Evolutionary conservation across 2,329 filamentous ascomycete species (phyloP), one percentile per base, ranked within the genome.

Genomic region (Apiospora aurea): DNA sequence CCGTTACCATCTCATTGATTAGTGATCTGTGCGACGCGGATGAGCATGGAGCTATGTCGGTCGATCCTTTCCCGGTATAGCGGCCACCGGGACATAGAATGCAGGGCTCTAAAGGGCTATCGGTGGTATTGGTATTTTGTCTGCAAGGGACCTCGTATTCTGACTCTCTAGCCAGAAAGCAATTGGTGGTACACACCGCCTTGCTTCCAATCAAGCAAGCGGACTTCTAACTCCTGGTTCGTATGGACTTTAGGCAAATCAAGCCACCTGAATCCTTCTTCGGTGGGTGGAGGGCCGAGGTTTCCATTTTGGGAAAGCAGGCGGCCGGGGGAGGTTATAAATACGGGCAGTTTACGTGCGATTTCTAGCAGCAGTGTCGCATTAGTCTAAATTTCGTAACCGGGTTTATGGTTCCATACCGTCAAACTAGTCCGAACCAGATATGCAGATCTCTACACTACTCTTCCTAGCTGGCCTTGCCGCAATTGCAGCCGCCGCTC

Each of bases 371-470:
- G 29, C 8, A 61, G 26, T 18, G 14, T 34, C 7, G 53, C 14
- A 61, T 61, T 21, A 18, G 6, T 38, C 38, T 8, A 18, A 38
- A 18, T 1, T 34, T 21, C 8, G 16, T 7, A n/a, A n/a, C 8
- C 34, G 4, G 18, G 51, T 18, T 14, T 10, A 21, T 3, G 16
- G 4, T 2, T 1, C 21, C 18, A n/a, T 14, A 13, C n/a, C 4
- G n/a, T 2, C n/a, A 1, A 24, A 6, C 1, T 2, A 4, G 18
- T 4, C 11, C 24, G 1, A 8, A 14, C 14, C 7, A 26, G n/a
- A 51, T 1, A 64, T 64, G 57, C 57, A 64, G 18, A 64, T 64
- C 29, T 41, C 34, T 4, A 14, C 11, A 0, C 10, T 64, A 41
- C 34, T 64, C 34, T 38, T 29, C 26, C 3, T 29, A 29, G 26